phyloP scores from a whole-genome alignment of 345 rosid species.

The Viola odorata region DNA sequence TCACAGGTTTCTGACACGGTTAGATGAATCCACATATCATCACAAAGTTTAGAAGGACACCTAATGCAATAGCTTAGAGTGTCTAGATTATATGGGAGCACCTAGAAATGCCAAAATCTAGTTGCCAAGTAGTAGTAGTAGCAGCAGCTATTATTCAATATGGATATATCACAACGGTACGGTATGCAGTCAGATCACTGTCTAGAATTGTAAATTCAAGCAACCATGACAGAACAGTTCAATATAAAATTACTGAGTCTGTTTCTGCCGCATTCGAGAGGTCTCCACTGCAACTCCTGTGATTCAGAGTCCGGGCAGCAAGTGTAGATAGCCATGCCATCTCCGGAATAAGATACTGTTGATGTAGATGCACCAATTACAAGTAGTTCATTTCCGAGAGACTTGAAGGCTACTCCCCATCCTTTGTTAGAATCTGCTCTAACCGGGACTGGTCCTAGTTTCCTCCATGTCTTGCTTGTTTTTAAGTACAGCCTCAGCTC shows the following conservation, averaged over 20 bases:
- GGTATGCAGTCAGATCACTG: neutral
- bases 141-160: slow-evolving; percentile 9
- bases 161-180: slow-evolving; percentile 5
- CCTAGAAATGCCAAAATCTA: neutral
- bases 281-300: slow-evolving; percentile 55
- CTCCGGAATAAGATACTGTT: slow-evolving; percentile 22
- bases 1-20: neutral
- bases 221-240: slow-evolving; percentile 81
- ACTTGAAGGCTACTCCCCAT: slow-evolving; percentile 95
- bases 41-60: slow-evolving; percentile 2
- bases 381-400: slow-evolving; percentile 69
- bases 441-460: slow-evolving; percentile 65
- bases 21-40: slow-evolving; percentile 5
- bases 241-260: slow-evolving; percentile 62
- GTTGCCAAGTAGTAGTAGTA: slow-evolving; percentile 1
- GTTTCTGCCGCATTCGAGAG: slow-evolving; percentile 42
- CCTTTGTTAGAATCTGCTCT: slow-evolving; percentile 64
- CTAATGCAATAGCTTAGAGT: neutral
- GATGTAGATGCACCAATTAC: slow-evolving; percentile 64
- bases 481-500: slow-evolving; percentile 57
- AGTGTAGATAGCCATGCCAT: slow-evolving; percentile 65
- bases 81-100: neutral
- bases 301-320: slow-evolving; percentile 42
- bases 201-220: slow-evolving; percentile 27
- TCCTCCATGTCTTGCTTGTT: slow-evolving; percentile 61